Evolutionary conservation across 2,329 filamentous ascomycete species (phyloP), one percentile per base, ranked within the genome.

Genomic region (Pseudogymnoascus verrucosus): DNA sequence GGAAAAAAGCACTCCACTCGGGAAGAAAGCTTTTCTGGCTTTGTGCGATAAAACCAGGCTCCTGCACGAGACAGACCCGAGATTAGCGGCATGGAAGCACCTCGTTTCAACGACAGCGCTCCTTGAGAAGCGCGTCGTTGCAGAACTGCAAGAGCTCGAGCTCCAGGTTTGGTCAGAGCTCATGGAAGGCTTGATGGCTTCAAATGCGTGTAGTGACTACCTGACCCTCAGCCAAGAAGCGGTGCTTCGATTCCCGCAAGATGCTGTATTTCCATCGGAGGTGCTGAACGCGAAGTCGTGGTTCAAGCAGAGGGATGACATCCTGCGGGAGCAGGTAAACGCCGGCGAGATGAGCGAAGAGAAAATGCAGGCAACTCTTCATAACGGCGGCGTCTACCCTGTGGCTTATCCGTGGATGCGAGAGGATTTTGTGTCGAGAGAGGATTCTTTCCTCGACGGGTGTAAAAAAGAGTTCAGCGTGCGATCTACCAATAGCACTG

Each of bases 181-280:
- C 16, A 71, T 71, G 68, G 69, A 71, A 62, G 69, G 68, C 6
- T 60, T 71, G 1, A 68, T 71, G 67, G 69, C 68, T n/a, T 67
- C 69, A 23, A 71, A 71, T 54, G 69, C 67, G 51, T 70, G 68
- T 63, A 40, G 65, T 34, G 68, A 70, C 63, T 71, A 71, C 62
- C 23, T 64, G n/a, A 62, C 64, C 19, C 60, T 69, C 60, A 69
- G 69, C 51, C 64, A 63, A 7, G 68, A 70, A 31, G 69, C 69
- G 2, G 64, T 68, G 51, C 61, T 66, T 47, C 70, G 67, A 61
- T 71, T 71, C 39, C 69, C 68, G 1, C 65, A 70, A 31, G 69
- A 71, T 61, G 62, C 62, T 37, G 60, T 70, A 47, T 70, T 71
- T 26, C 69, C 69, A 11, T 68, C 65, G 21, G 69, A 71, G 57